phyloP scores from a whole-genome alignment of 306 rosid species.

The Datisca glomerata region DNA sequence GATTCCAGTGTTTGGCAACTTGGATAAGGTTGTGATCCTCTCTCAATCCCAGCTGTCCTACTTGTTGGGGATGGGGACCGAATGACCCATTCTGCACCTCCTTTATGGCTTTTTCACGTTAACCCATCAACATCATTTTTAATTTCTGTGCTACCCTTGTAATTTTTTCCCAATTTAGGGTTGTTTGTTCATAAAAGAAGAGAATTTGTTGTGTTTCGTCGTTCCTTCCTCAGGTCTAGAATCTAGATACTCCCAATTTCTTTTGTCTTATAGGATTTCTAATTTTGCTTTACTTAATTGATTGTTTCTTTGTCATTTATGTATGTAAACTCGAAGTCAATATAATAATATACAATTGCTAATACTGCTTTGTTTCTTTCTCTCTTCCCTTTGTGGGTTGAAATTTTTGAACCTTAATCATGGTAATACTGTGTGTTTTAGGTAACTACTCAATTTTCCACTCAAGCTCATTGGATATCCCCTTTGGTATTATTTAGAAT shows the following conservation, averaged over 20 bases:
- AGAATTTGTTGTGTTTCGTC: conserved; percentile 3
- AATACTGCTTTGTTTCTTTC: no score
- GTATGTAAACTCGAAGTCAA: no score
- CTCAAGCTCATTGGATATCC: no score
- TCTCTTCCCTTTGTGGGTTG: no score
- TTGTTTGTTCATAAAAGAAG: conserved; percentile 6
- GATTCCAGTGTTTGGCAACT: conserved; percentile 56
- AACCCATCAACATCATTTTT: conserved; percentile 56
- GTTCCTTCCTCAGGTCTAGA: conserved; percentile 4
- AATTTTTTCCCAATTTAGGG: conserved; percentile 25
- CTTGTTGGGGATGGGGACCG: conserved; percentile 69
- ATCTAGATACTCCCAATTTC: conserved; percentile 19
- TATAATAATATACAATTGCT: no score
- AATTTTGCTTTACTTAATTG: neutral
- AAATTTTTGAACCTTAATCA: no score
- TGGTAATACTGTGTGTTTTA: no score
- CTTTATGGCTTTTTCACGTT: conserved; percentile 39
- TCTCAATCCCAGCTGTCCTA: conserved; percentile 64
- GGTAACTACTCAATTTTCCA: no score
- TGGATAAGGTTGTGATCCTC: conserved; percentile 57
- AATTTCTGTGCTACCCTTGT: conserved; percentile 35
- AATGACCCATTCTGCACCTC: conserved; percentile 38
- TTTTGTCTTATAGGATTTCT: no score
- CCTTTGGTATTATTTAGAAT: no score
- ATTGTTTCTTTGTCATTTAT: no score